A percentile compares a stretch with the other conserved stretches of the same genome.
Evolutionary conservation across 495 filamentous ascomycete genomes (phyloP).

Genomic region (Aspergillus steynii): DNA sequence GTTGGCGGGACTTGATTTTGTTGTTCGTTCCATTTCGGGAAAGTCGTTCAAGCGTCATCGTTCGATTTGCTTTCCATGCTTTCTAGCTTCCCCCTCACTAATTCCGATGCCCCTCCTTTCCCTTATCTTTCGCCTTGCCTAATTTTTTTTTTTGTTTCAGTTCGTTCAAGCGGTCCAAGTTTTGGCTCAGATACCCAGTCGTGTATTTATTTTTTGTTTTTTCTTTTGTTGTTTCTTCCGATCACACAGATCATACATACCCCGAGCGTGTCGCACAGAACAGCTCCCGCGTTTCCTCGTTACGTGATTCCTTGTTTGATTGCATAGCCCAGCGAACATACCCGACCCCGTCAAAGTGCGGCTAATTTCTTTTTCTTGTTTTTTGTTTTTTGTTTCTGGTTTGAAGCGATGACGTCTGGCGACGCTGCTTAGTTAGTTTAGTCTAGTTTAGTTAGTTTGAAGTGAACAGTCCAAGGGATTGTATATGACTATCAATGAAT

Average conservation of each 20-base stretch:
- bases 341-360: conserved; percentile 3
- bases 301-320: conserved; percentile 6
- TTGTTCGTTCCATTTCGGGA: conserved; percentile 19
- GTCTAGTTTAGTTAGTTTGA: neutral
- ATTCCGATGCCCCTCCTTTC: neutral
- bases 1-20: conserved; percentile 10
- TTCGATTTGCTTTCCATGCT: conserved; percentile 1
- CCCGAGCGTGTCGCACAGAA: conserved; percentile 25
- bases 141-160: neutral
- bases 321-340: conserved; percentile 22
- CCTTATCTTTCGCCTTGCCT: neutral
- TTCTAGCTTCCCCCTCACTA: conserved; percentile 1
- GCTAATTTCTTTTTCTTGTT: neutral
- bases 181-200: conserved; percentile 26
- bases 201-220: conserved; percentile 17
- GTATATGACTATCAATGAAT: neutral
- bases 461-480: neutral
- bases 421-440: neutral
- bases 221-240: conserved; percentile 6
- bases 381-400: neutral
- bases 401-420: neutral
- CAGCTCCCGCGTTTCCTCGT: conserved; percentile 19
- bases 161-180: conserved; percentile 7
- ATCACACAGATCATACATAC: conserved; percentile 10
- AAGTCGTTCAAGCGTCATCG: neutral